These are phyloP conservation scores for Alternaria tenuissima DNA, from an alignment of 2,329 filamentous ascomycete species.

Conservation along the genomic window DNA sequence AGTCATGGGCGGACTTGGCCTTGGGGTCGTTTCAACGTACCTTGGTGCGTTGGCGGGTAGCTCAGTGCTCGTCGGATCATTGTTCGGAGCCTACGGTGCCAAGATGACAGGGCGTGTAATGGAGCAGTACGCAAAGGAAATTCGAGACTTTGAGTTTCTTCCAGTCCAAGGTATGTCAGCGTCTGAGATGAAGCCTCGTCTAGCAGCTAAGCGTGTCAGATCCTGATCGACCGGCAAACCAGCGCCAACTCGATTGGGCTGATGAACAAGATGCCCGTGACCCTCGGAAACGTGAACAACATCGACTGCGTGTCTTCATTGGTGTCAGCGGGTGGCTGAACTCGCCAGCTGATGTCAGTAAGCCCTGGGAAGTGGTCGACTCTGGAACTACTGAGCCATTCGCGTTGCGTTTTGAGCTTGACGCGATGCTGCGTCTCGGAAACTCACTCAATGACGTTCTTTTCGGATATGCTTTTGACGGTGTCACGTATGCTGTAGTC, in stretches of 20 bases:
- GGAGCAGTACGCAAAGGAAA: constrained; percentile 81
- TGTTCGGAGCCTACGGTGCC: constrained; percentile 89
- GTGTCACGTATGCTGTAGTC: constrained; percentile 76
- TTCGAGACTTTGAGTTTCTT: constrained; percentile 89
- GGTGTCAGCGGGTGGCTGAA: constrained; percentile 83
- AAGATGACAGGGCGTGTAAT: constrained; percentile 85
- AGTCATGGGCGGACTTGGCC: constrained; percentile 76
- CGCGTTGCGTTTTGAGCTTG: constrained; percentile 81
- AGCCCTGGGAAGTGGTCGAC: constrained; percentile 80
- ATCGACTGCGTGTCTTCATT: constrained; percentile 74
- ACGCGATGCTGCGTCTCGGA: constrained; percentile 78
- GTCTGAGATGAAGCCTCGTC: neutral
- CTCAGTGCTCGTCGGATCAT: constrained; percentile 76
- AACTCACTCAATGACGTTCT: constrained; percentile 78
- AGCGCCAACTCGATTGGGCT: constrained; percentile 33
- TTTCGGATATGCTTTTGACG: constrained; percentile 78
- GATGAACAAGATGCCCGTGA: constrained; percentile 38
- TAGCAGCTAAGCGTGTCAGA: constrained; percentile 21
- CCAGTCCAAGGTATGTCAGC: constrained; percentile 64
- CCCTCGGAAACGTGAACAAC: constrained; percentile 39
- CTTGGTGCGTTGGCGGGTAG: constrained; percentile 83
- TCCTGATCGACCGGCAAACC: constrained; percentile 31
- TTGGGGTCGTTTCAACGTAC: constrained; percentile 78
- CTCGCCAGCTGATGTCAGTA: constrained; percentile 71
- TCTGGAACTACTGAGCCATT: constrained; percentile 75